Conservation (phyloP, 202 grass and related monocot genomes). For the Eragrostis tef region DNA sequence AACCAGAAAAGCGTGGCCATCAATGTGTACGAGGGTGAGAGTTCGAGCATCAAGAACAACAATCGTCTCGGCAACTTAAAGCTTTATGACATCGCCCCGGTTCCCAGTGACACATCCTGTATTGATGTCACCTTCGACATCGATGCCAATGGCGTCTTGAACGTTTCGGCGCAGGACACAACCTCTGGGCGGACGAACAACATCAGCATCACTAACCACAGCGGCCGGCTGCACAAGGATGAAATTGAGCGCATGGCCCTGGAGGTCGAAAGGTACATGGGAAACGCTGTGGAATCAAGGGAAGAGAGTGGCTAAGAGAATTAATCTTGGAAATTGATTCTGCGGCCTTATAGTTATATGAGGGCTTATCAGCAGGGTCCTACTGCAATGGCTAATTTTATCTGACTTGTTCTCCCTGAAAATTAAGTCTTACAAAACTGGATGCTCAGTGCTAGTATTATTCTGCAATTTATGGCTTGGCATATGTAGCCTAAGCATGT, state of each 20-base stretch:
- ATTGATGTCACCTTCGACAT: conserved; percentile 63
- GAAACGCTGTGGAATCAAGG: no score
- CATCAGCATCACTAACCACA: conserved; percentile 58
- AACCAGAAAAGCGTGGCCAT: not conserved
- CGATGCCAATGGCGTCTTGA: conserved; percentile 64
- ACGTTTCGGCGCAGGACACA: conserved; percentile 65
- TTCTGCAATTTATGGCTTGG: no score
- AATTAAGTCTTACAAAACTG: no score
- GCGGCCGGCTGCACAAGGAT: conserved; percentile 58
- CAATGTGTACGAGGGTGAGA: conserved; percentile 50
- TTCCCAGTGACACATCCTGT: conserved; percentile 51
- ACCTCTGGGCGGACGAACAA: not conserved
- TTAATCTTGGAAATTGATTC: no score
- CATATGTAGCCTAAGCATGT: no score
- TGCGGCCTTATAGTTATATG: no score
- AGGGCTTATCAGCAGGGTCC: no score
- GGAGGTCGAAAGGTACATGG: not conserved
- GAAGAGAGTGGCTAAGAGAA: no score
- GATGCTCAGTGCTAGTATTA: no score
- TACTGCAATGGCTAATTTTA: no score
- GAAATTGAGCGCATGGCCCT: conserved; percentile 14
- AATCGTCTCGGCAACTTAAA: conserved; percentile 58
- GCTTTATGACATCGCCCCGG: conserved; percentile 57
- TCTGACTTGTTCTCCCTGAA: no score
- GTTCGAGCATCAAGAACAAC: conserved; percentile 57